Percentiles rank a stretch among this genome's conserved stretches.
Conservation (phyloP, 2,329 filamentous ascomycete species). For the Fusarium sublunatum region DNA sequence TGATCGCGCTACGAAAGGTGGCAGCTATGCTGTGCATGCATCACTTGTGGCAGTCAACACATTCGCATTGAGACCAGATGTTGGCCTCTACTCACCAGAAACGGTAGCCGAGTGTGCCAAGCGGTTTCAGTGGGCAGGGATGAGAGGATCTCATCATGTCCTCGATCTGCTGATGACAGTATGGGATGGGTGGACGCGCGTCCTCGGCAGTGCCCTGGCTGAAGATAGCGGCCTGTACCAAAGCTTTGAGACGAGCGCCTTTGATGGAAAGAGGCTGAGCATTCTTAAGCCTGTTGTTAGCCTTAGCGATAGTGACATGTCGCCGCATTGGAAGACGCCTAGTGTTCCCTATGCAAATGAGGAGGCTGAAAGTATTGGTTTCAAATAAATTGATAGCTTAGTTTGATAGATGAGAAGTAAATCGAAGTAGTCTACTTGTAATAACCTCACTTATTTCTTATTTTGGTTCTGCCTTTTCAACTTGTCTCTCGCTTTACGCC, state of each 20-base stretch:
- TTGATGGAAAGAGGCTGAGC: constrained; percentile 14
- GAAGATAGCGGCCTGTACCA: constrained; percentile 17
- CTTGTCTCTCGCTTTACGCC: too few species aligned
- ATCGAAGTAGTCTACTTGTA: too few species aligned
- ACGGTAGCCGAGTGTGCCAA: constrained; percentile 5
- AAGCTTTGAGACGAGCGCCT: constrained; percentile 15
- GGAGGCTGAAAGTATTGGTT: constrained; percentile 14
- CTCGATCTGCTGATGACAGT: constrained; percentile 23
- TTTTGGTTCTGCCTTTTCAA: too few species aligned
- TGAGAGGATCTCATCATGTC: constrained; percentile 24
- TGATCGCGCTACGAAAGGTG: constrained; percentile 45
- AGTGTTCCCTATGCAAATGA: constrained; percentile 27
- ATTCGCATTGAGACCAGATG: constrained; percentile 7
- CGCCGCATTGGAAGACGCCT: constrained; percentile 18
- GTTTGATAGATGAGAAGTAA: too few species aligned
- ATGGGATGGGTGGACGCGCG: constrained; percentile 22
- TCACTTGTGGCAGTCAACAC: constrained; percentile 13
- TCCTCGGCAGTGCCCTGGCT: background rate
- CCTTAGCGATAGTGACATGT: background rate
- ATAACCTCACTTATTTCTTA: too few species aligned
- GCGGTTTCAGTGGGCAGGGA: constrained; percentile 26
- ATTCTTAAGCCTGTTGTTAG: constrained; percentile 21
- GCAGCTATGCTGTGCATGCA: constrained; percentile 23
- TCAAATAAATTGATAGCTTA: background rate
- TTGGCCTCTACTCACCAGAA: constrained; percentile 9